phyloP scores from a whole-genome alignment of 2,329 filamentous ascomycete species.

The Fusarium setosum region DNA sequence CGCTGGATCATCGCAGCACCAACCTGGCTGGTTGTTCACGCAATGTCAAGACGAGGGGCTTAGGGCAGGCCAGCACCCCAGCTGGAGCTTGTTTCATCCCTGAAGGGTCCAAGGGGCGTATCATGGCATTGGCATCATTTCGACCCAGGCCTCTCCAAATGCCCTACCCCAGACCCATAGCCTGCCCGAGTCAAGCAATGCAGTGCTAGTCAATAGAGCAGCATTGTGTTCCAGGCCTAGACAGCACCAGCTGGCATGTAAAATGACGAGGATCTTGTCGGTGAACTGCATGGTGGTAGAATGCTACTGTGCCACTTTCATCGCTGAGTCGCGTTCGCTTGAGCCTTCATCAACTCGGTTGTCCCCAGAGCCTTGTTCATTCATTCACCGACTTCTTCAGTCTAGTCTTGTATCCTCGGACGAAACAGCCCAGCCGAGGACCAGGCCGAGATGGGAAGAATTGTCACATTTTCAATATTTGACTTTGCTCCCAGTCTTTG shows the following conservation, averaged over 20 bases:
- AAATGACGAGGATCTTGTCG: constrained; percentile 27
- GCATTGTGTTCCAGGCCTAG: constrained; percentile 7
- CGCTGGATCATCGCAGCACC: not conserved
- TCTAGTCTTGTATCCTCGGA: not conserved
- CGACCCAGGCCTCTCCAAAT: constrained; percentile 8
- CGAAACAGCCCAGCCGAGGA: not conserved
- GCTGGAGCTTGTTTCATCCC: constrained; percentile 38
- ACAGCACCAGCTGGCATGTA: constrained; percentile 25
- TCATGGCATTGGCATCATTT: constrained; percentile 27
- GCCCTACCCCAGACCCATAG: constrained; percentile 38
- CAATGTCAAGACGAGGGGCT: not conserved
- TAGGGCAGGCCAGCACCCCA: constrained; percentile 22
- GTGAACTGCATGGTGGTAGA: constrained; percentile 15
- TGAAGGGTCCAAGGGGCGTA: constrained; percentile 15
- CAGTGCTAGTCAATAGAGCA: not conserved
- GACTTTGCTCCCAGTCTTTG: not conserved
- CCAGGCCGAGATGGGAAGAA: not conserved
- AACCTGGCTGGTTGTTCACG: not conserved
- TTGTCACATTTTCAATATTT: not conserved
- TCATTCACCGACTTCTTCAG: not conserved
- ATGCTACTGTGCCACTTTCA: not conserved
- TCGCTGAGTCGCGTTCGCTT: not conserved
- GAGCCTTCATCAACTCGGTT: not conserved
- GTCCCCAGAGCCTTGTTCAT: not conserved
- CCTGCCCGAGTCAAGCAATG: constrained; percentile 35